Base-by-base conservation (phyloP, 768 basidiomycete species). In the Thelephora aurantiotincta region DNA sequence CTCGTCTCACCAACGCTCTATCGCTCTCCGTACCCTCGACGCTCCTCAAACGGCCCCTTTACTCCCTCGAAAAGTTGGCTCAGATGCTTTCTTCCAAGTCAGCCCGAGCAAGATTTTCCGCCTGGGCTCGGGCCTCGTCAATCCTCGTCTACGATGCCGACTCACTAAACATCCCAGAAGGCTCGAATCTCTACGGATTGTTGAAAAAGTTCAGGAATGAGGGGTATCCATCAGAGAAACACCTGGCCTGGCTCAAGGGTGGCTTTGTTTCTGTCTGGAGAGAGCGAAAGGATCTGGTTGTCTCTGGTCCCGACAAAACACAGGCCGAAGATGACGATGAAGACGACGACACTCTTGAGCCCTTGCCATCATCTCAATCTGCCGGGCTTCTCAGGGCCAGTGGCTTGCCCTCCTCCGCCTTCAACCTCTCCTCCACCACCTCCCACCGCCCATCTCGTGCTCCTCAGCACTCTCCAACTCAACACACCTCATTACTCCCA, bases 11-110 rank as follows among this genome's bases (percentile, higher is more conserved):
- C 35, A 56, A 64, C 43, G 81, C 91, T 6, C 67, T 96, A 46
- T 89, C 89, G 43, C 75, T 98, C 52, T 87, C 86, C 43, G 86
- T 96, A 5, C 93, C 94, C 1, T 91, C 93, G 2, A 97, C 92
- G 0, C 80, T 97, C 18, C 80, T 98, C 59, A 91, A 90, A 52
- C 80, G 93, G 0, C 91, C 91, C 1, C 71, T 81, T 2, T 94
- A 91, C 67, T 81, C 86, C 22, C 72, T 94, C 7, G 69, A 77
- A 36, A 80, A 80, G 36, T 73, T 98, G 22, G 67, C 75, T 6
- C 77, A 77, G 22, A 92, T 93, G 82, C 73, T 98, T n/a, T 74
- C 83, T 7, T 76, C 75, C 5, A 51, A 63, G 35, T 57, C 70
- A 9, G 71, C 82, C 9, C 75, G 82, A 26, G 59, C 67, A 30